Base-by-base conservation (phyloP, 2,329 filamentous ascomycete species). In the Trichoderma sp. region DNA sequence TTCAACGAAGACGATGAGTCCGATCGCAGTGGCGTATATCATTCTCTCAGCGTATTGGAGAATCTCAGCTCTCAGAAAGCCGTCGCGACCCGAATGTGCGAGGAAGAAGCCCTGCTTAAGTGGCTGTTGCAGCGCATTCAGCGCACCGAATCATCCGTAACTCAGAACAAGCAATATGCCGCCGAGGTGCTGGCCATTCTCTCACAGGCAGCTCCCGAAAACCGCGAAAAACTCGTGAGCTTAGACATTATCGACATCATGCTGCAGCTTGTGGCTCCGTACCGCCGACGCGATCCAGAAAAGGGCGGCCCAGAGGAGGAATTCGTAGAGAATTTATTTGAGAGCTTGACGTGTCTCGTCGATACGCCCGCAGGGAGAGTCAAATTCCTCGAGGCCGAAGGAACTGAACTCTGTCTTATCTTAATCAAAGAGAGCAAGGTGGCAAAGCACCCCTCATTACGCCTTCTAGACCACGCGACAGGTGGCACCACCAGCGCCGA, bases 161-260 rank as follows among this genome's bases (percentile, higher is more conserved):
- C 89, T 6, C 96, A 99, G 79, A 99, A 99, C 79, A 97, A 96
- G 79, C 95, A 98, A 80, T 99, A 98, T 79, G 89, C 94, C 0
- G 94, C 95, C 17, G 96, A 99, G 81, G 89, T 98, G 8, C 85
- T 99, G 3, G 94, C 95, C 13, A 96, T 99, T 69, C 84, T 99
- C 9, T 86, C 95, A 20, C 95, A 98, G 80, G 90, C 90, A 1
- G 93, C 93, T 4, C 74, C 87, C 0, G 81, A 87, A 47, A 94
- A 94, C 76, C 85, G 93, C 58, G 83, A 82, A 26, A 86, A 86
- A 61, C 84, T 97, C 6, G 88, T 88, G 47, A 81, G 84, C 32
- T 82, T 91, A 1, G 91, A 97, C 73, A 92, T 92, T 0, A 86
- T 96, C 8, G 95, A 99, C 76, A 81, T 87, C 3, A 85, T 97